These are phyloP conservation scores for Macrophomina phaseolina DNA, from an alignment of 2,329 filamentous ascomycete species.

Conservation along the genomic window DNA sequence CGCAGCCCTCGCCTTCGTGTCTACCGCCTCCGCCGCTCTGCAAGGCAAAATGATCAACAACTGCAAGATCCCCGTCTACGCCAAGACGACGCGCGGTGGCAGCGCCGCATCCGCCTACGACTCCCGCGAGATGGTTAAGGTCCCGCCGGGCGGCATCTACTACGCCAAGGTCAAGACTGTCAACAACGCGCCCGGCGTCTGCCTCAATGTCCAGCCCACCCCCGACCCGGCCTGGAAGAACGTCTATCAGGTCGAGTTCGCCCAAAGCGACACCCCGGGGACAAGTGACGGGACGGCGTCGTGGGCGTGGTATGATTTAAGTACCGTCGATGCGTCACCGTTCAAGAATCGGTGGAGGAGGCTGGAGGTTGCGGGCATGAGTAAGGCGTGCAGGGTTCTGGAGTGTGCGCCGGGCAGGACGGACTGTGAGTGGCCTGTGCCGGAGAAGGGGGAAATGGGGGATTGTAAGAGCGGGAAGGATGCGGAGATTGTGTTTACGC, in stretches of 20 bases:
- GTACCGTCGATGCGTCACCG: neutral
- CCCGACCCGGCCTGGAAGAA: neutral
- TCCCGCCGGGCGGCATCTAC: neutral
- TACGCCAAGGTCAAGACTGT: neutral
- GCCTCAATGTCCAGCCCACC: neutral
- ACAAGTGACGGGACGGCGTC: neutral
- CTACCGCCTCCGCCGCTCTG: neutral
- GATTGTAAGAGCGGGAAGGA: neutral
- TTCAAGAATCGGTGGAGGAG: neutral
- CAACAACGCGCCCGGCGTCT: neutral
- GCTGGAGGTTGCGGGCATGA: neutral
- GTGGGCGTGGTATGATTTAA: conserved; percentile 1
- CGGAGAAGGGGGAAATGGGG: conserved; percentile 1
- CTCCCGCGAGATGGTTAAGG: neutral
- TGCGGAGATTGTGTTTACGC: neutral
- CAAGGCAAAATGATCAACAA: conserved; percentile 9
- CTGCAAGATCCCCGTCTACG: conserved; percentile 11
- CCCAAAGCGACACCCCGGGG: neutral
- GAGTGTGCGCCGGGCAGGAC: neutral
- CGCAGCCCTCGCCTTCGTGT: neutral
- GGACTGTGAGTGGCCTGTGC: conserved; percentile 17
- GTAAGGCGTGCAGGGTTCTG: neutral
- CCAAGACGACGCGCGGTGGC: conserved; percentile 12
- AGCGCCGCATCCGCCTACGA: neutral
- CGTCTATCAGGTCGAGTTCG: conserved; percentile 9